Evolutionary conservation across 1,139 yeast species (phyloP).

Genomic region (Yarrowia galli): DNA sequence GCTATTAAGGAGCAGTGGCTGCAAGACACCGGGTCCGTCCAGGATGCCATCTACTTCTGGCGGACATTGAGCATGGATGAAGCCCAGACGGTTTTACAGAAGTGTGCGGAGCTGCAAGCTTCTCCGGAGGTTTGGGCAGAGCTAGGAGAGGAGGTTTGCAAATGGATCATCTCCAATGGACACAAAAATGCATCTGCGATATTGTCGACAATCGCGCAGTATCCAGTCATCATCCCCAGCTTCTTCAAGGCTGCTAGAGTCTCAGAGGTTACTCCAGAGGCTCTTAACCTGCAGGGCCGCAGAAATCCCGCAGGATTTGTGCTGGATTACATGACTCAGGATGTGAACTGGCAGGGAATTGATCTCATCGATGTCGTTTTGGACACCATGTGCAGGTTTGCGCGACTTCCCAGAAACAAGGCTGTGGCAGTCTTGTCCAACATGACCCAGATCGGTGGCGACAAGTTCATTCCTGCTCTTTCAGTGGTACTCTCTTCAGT

Average conservation of each 20-base stretch:
- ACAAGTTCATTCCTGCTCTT: slow-evolving; percentile 22
- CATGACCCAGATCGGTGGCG: slow-evolving; percentile 32
- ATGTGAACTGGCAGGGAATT: slow-evolving; percentile 22
- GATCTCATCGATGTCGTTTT: slow-evolving; percentile 37
- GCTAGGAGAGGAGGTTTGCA: slow-evolving; percentile 26
- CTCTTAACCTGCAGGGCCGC: slow-evolving; percentile 13
- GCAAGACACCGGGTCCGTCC: slow-evolving; percentile 7
- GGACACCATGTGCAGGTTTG: slow-evolving; percentile 40
- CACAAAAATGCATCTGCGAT: slow-evolving; percentile 1
- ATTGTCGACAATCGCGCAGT: background rate
- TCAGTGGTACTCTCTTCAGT: slow-evolving; percentile 18
- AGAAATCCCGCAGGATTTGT: slow-evolving; percentile 17
- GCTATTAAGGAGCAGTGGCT: slow-evolving; percentile 43
- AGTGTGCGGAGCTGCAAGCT: background rate
- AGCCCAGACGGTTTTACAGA: slow-evolving; percentile 23
- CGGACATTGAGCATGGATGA: slow-evolving; percentile 37
- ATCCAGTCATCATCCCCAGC: slow-evolving; percentile 9
- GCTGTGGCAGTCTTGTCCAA: slow-evolving; percentile 14
- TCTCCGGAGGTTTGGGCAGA: slow-evolving; percentile 4
- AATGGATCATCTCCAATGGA: slow-evolving; percentile 12
- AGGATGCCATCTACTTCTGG: slow-evolving; percentile 28
- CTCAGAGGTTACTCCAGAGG: background rate
- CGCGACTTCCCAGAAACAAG: slow-evolving; percentile 38
- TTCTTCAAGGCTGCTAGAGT: slow-evolving; percentile 26
- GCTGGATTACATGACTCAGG: slow-evolving; percentile 15